These are phyloP conservation scores for Chondrus crispus DNA, from an alignment of 23 red algal species.

Conservation along the genomic window DNA sequence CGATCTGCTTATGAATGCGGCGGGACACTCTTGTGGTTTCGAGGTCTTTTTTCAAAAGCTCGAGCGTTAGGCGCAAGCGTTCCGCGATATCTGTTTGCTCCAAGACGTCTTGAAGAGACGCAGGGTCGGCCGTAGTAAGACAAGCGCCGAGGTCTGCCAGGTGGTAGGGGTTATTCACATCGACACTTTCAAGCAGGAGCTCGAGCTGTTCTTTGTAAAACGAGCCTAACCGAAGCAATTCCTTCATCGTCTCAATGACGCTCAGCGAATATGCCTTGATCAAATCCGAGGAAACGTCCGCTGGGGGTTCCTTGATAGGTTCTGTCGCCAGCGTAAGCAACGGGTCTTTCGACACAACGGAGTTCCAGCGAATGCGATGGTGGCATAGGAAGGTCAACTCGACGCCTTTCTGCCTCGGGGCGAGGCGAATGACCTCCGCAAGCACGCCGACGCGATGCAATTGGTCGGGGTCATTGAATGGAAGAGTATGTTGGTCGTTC, in stretches of 20 bases:
- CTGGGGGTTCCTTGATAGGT: conserved; percentile 73
- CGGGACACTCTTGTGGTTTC: conserved; percentile 90
- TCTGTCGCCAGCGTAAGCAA: conserved; percentile 79
- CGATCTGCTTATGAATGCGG: conserved; percentile 92
- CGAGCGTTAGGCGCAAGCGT: conserved; percentile 78
- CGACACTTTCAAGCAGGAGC: conserved; percentile 81
- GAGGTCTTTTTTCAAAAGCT: conserved; percentile 85
- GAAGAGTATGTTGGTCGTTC: conserved; percentile 14
- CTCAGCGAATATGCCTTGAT: conserved; percentile 87
- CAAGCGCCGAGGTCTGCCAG: conserved; percentile 95
- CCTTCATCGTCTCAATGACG: conserved; percentile 88
- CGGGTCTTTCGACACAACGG: conserved; percentile 53
- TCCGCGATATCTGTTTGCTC: conserved; percentile 86
- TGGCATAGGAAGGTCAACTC: conserved; percentile 96
- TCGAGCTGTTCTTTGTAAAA: conserved; percentile 98
- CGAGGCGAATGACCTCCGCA: conserved; percentile 81
- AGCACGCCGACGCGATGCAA: conserved; percentile 90
- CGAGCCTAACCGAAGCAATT: conserved; percentile 76
- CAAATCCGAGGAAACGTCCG: conserved; percentile 63
- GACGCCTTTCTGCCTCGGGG: conserved; percentile 81
- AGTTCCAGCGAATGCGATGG: conserved; percentile 84
- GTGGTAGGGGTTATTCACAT: conserved; percentile 93
- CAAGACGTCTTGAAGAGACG: conserved; percentile 84
- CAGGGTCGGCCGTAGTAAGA: conserved; percentile 90
- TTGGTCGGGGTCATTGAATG: conserved; percentile 57